Conservation (phyloP, 2,329 filamentous ascomycete genomes). For the Trichoderma sp. region DNA sequence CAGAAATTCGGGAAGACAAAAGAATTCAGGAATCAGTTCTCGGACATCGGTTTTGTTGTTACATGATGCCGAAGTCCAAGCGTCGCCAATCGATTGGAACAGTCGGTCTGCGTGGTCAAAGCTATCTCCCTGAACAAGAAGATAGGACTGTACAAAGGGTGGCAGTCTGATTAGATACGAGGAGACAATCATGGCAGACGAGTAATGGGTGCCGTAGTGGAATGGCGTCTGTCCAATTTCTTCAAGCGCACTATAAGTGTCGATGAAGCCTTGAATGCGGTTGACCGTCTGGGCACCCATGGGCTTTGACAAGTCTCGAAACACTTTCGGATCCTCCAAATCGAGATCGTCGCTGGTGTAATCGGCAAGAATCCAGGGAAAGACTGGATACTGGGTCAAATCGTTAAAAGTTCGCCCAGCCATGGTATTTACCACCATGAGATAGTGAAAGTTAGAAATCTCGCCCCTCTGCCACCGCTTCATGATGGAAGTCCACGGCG, state of each 20-base stretch:
- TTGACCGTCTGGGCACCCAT: conserved; percentile 87
- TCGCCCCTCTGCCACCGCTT: conserved; percentile 90
- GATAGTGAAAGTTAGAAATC: conserved; percentile 96
- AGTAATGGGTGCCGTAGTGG: conserved; percentile 98
- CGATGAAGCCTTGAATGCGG: conserved; percentile 74
- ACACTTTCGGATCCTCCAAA: conserved; percentile 76
- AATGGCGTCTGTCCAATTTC: conserved; percentile 94
- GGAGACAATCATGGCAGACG: conserved; percentile 97
- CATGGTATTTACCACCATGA: conserved; percentile 98
- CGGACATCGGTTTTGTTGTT: conserved; percentile 93
- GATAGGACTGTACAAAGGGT: conserved; percentile 93
- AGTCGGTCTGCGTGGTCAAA: conserved; percentile 95
- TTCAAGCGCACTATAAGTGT: conserved; percentile 81
- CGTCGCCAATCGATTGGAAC: conserved; percentile 88
- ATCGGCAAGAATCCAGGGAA: conserved; percentile 94
- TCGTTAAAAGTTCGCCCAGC: conserved; percentile 97
- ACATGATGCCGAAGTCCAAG: conserved; percentile 85
- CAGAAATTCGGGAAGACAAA: conserved; percentile 91
- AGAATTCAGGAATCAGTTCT: conserved; percentile 95
- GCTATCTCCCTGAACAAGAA: conserved; percentile 88
- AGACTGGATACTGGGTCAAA: conserved; percentile 95
- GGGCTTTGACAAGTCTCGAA: conserved; percentile 88
- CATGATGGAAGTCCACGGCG: conserved; percentile 78
- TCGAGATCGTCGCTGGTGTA: conserved; percentile 94
- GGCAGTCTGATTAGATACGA: conserved; percentile 94